Conservation (phyloP, 2,329 filamentous ascomycete species). For the Aureobasidium namibiae region DNA sequence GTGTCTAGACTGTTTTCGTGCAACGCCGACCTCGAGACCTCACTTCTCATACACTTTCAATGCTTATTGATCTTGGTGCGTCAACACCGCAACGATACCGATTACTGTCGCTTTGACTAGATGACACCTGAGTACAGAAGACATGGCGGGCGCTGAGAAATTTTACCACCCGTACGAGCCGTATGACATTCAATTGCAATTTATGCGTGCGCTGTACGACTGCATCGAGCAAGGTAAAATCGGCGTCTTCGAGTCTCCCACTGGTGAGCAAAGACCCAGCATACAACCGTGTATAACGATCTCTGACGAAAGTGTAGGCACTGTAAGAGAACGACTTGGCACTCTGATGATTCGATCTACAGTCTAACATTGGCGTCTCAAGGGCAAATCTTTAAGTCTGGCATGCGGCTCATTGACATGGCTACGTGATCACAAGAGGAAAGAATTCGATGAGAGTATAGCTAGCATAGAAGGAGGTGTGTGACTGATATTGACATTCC, state of each 20-base stretch:
- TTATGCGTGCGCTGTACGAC: conserved; percentile 76
- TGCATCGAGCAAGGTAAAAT: conserved; percentile 73
- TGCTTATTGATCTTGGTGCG: too few relatives aligned
- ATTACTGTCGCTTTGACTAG: neutral
- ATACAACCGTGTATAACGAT: too few relatives aligned
- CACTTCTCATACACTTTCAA: too few relatives aligned
- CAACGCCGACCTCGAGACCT: neutral
- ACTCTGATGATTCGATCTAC: neutral
- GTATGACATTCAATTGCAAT: conserved; percentile 78
- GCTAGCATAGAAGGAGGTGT: conserved; percentile 35
- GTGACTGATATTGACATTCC: conserved; percentile 8
- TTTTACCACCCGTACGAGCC: conserved; percentile 85
- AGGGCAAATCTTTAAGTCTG: conserved; percentile 80
- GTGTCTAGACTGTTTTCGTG: neutral
- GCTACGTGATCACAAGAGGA: conserved; percentile 73
- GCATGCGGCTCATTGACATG: conserved; percentile 86
- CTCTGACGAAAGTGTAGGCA: neutral
- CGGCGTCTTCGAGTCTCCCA: conserved; percentile 89
- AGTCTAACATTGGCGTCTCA: conserved; percentile 8
- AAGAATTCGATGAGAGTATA: conserved; percentile 47
- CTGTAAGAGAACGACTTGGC: neutral
- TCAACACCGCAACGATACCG: neutral
- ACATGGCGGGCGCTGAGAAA: conserved; percentile 30
- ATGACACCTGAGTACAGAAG: neutral
- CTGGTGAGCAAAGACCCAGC: conserved; percentile 50